Base-by-base conservation (phyloP, 2,329 filamentous ascomycete genomes). In the Exophiala phaeomuriformis region DNA sequence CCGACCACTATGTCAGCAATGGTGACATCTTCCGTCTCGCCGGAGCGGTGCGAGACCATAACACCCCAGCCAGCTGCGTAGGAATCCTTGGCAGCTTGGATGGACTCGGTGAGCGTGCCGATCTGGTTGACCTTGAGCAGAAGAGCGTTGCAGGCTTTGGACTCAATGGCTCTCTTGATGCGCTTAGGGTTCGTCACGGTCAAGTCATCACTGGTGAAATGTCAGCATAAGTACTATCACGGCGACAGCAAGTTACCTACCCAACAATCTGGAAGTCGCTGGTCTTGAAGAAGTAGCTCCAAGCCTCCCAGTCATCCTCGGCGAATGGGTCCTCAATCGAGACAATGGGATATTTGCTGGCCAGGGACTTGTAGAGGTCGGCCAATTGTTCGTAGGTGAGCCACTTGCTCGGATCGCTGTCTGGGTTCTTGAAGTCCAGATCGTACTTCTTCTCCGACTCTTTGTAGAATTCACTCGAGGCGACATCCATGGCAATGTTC, bases 81-180 rank as follows among this genome's bases (percentile, higher is more conserved):
- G 48, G 91, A 94, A 78, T 97, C 93, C 83, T 97, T 96, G 73
- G 93, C 91, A 52, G 93, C 93, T 80, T 97, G 90, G 77, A 97
- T 96, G 57, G 93, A 95, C 82, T 98, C 93, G 66, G 89, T 94
- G 69, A 98, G 84, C 65, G 93, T 96, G 77, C 93, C 93, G 68
- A 98, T 98, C 82, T 98, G 93, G 87, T 98, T 98, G 76, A 98
- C 90, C 86, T 98, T 98, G 72, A 98, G 88, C 61, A 98, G 83
- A 57, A 98, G 86, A 63, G 90, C 88, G 72, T 98, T 97, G 84
- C 90, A 93, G 67, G 93, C 88, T 87, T 98, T 98, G 70, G 93
- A 86, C 75, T 97, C 90, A 66, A 97, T 95, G 69, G 93, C 93
- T 83, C 94, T 95, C 88, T 97, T 96, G 83, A 98, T 98, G 75